Evolutionary conservation across 768 basidiomycete genomes (phyloP).

Genomic region (Baorangia bicolor): DNA sequence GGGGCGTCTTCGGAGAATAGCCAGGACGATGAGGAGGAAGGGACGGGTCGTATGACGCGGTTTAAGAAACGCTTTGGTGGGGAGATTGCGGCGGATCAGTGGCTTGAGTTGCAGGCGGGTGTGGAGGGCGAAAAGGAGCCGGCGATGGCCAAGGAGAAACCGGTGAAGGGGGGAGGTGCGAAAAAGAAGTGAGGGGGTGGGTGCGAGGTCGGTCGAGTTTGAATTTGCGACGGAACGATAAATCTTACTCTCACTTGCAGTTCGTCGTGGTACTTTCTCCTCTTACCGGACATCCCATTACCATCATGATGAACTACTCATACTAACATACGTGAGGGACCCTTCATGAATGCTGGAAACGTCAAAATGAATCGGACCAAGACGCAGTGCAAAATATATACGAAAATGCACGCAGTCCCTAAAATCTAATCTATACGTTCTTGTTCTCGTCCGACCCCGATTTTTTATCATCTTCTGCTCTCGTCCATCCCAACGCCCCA

Average conservation of each 20-base stretch:
- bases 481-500: constrained; percentile 52
- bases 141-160: constrained; percentile 23
- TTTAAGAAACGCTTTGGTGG: constrained; percentile 74
- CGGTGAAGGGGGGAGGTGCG: constrained; percentile 7
- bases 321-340: neutral
- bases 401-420: neutral
- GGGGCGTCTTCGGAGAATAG: constrained; percentile 44
- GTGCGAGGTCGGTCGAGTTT: neutral
- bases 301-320: neutral
- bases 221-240: neutral
- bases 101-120: constrained; percentile 26
- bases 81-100: constrained; percentile 38
- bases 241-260: constrained; percentile 6
- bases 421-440: constrained; percentile 13
- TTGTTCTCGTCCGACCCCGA: constrained; percentile 15
- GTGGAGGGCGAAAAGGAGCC: constrained; percentile 31
- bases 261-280: neutral
- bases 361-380: neutral
- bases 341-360: neutral
- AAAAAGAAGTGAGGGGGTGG: constrained; percentile 19
- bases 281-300: neutral
- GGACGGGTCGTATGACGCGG: constrained; percentile 75
- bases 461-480: constrained; percentile 13
- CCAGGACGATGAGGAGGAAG: constrained; percentile 65
- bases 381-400: constrained; percentile 1